A percentile compares a stretch with the other conserved stretches of the same genome.
These are phyloP conservation scores for Lactarius quietus DNA, from an alignment of 768 basidiomycete species.

Conservation along the genomic window DNA sequence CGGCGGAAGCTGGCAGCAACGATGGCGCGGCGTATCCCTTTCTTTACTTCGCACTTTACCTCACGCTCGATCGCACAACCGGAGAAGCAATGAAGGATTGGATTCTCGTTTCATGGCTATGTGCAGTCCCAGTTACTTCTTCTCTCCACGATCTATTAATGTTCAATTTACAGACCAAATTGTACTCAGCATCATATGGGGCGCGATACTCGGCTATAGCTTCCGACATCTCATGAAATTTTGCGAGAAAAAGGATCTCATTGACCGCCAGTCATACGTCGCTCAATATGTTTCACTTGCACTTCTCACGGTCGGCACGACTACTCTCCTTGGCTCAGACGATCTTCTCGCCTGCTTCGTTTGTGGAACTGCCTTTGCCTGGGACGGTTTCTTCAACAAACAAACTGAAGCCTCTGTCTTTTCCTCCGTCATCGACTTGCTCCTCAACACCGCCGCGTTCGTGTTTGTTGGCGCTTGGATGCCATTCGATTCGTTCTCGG, in stretches of 20 bases:
- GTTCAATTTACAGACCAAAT: conserved; percentile 62
- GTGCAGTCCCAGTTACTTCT: conserved; percentile 40
- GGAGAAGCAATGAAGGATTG: conserved; percentile 76
- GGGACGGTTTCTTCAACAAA: conserved; percentile 92
- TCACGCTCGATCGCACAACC: conserved; percentile 63
- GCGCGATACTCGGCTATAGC: conserved; percentile 65
- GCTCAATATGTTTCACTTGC: conserved; percentile 88
- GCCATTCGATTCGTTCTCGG: conserved; percentile 80
- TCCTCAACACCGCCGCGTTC: conserved; percentile 95
- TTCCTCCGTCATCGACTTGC: conserved; percentile 90
- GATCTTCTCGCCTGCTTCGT: conserved; percentile 93
- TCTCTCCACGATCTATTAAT: conserved; percentile 8
- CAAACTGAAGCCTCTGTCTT: conserved; percentile 96
- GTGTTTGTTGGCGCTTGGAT: conserved; percentile 97
- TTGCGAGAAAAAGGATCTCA: conserved; percentile 78
- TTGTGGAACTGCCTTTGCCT: conserved; percentile 94
- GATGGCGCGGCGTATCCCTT: conserved; percentile 98
- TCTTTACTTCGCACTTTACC: conserved; percentile 84
- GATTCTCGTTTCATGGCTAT: conserved; percentile 85
- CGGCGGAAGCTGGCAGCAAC: conserved; percentile 86
- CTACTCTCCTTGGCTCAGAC: conserved; percentile 83
- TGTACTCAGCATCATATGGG: conserved; percentile 68
- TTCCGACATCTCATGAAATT: conserved; percentile 94
- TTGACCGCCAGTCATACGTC: conserved; percentile 92
- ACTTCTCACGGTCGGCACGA: conserved; percentile 79